Conservation (phyloP, 2,329 filamentous ascomycete species). For the Talaromyces funiculosus region DNA sequence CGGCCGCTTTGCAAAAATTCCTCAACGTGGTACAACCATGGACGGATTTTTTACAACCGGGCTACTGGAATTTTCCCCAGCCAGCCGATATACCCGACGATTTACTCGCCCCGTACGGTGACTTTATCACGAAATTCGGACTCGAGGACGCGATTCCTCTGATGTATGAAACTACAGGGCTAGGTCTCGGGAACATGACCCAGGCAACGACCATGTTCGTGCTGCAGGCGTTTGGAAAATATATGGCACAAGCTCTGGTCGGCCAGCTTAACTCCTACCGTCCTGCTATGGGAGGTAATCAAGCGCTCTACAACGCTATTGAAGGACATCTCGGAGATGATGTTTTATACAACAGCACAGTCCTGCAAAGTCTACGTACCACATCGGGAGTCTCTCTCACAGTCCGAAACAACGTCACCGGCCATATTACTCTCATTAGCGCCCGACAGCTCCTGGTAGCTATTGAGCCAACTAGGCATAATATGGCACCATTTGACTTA, state of each 20-base stretch:
- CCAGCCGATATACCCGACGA: constrained; percentile 39
- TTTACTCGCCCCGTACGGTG: constrained; percentile 43
- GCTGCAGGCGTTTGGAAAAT: constrained; percentile 4
- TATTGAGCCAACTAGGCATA: constrained; percentile 32
- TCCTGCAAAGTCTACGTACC: constrained; percentile 18
- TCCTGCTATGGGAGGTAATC: constrained; percentile 27
- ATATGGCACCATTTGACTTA: constrained; percentile 32
- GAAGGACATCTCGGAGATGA: constrained; percentile 33
- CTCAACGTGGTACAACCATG: constrained; percentile 7
- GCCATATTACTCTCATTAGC: constrained; percentile 22
- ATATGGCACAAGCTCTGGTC: constrained; percentile 6
- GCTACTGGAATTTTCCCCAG: constrained; percentile 36
- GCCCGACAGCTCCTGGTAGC: constrained; percentile 37
- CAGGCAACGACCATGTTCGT: constrained; percentile 9
- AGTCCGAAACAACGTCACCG: constrained; percentile 23
- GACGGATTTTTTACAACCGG: constrained; percentile 7
- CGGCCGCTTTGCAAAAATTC: constrained; percentile 2
- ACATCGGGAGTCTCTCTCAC: constrained; percentile 28
- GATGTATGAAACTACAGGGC: constrained; percentile 38
- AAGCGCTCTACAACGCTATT: constrained; percentile 39
- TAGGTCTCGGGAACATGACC: constrained; percentile 35
- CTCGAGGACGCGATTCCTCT: constrained; percentile 39
- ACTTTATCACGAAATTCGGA: constrained; percentile 47
- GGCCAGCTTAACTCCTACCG: constrained; percentile 2
- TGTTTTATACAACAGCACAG: constrained; percentile 36